Evolutionary conservation across 2,329 filamentous ascomycete genomes (phyloP).

Genomic region (Xylaria polymorpha): DNA sequence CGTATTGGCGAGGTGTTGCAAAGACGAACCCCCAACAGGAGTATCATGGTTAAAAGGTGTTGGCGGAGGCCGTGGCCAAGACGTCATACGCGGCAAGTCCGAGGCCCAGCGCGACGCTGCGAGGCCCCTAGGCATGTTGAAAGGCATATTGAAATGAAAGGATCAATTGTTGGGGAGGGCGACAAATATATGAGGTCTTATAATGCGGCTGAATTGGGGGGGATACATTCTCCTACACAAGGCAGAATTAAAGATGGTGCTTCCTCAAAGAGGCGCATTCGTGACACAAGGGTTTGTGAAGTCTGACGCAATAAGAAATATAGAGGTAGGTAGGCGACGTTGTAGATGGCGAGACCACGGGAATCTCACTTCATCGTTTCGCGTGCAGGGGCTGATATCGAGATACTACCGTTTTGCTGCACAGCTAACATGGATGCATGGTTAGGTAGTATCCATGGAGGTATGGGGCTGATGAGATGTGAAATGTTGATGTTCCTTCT

Average conservation of each 20-base stretch:
- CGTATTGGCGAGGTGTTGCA: conserved; percentile 17
- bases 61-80: conserved; percentile 35
- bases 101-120: conserved; percentile 45
- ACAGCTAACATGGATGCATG: not conserved
- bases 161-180: conserved; percentile 2
- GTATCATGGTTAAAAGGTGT: not conserved
- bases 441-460: not conserved
- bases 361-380: conserved; percentile 4
- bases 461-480: not conserved
- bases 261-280: conserved; percentile 2
- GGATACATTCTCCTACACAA: not conserved
- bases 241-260: not conserved
- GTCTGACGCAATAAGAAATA: not conserved
- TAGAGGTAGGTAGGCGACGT: not conserved
- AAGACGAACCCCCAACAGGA: not conserved
- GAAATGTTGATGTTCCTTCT: not conserved
- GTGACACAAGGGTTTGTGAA: not conserved
- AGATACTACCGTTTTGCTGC: not conserved
- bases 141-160: not conserved
- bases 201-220: not conserved
- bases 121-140: conserved; percentile 33
- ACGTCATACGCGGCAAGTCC: conserved; percentile 21
- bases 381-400: not conserved
- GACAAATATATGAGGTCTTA: not conserved
- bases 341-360: not conserved